These are phyloP conservation scores for Mortierella hygrophila DNA, from an alignment of 192 early-diverging fungal genomes.

Conservation along the genomic window DNA sequence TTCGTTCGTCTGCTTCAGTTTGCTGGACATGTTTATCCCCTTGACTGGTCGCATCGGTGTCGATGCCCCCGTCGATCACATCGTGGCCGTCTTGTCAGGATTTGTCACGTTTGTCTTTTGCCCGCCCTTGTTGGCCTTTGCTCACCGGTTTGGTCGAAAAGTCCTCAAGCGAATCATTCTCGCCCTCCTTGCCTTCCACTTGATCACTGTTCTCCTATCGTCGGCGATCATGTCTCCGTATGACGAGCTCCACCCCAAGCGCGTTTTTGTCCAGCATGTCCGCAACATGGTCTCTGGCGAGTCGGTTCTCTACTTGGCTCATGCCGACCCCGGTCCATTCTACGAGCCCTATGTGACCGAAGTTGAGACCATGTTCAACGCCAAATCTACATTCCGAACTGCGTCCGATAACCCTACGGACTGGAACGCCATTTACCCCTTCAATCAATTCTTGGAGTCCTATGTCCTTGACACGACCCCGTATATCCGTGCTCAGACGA, in stretches of 20 bases:
- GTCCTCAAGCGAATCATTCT: conserved; percentile 29
- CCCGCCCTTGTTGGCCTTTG: conserved; percentile 60
- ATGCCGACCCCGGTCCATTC: conserved; percentile 68
- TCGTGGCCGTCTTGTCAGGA: conserved; percentile 69
- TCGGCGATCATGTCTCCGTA: conserved; percentile 63
- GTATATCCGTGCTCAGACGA: conserved; percentile 21
- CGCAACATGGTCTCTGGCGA: conserved; percentile 71
- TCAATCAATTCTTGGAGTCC: conserved; percentile 65
- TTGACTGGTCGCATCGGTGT: conserved; percentile 76
- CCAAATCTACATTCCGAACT: conserved; percentile 37
- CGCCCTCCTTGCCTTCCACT: conserved; percentile 28
- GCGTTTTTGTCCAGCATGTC: conserved; percentile 66
- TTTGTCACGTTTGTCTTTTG: conserved; percentile 57
- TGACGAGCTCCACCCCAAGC: conserved; percentile 74
- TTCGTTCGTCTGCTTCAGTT: conserved; percentile 51
- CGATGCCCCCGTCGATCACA: conserved; percentile 72
- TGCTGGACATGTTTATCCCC: conserved; percentile 75
- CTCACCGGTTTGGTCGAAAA: conserved; percentile 61
- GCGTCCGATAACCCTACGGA: conserved; percentile 55
- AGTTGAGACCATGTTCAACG: conserved; percentile 58
- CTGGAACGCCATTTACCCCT: conserved; percentile 76
- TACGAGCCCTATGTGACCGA: conserved; percentile 54
- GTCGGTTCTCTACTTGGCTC: conserved; percentile 63
- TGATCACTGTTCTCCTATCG: conserved; percentile 54
- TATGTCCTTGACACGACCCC: conserved; percentile 42